Base-by-base conservation (phyloP, 2,329 filamentous ascomycete genomes). In the Macrophomina phaseolina region DNA sequence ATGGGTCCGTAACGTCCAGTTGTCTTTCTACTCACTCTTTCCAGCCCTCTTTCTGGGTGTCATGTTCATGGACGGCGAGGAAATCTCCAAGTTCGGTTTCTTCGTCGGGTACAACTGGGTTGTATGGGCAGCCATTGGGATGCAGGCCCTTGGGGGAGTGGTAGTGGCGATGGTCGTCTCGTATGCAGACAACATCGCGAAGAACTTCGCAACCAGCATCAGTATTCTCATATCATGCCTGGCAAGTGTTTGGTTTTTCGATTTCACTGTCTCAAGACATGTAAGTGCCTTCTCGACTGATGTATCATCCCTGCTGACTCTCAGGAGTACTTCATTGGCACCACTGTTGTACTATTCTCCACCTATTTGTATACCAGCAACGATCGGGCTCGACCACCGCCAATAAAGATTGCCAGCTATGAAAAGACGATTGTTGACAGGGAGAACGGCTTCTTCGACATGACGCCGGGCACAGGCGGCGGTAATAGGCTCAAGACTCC, bases 91-190 rank as follows among this genome's bases (percentile, higher is more conserved):
- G 77, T 89, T 92, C 69, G 95, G 95, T 12, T 97, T 98, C 79
- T 98, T 99, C 72, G 90, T 91, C 67, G 95, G 95, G 2, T 99
- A 98, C 80, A 97, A 97, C 76, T 91, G 88, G 84, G 85, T 94
- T 23, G 94, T 98, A 3, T 97, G 94, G 93, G 84, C 88, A 5
- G 91, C 93, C 4, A 91, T 98, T 71, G 76, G 89, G 5, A 86
- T 95, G 67, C 95, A 99, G 77, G 91, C 94, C 0, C 80, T 90
- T 42, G 94, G 94, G 38, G 95, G 94, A 30, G 86, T 98, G 34
- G 81, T 97, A n/a, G 90, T 92, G 9, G 91, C 91, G 1, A 84
- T 95, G 68, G 92, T 90, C 76, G 90, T 95, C 77, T 91, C 90
- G 69, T 92, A 93, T 75, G 89, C 91, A 5, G 91, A 95, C 81